Conservation (phyloP, 371 early-diverging fungal genomes). For the Syncephalastrum monosporum region DNA sequence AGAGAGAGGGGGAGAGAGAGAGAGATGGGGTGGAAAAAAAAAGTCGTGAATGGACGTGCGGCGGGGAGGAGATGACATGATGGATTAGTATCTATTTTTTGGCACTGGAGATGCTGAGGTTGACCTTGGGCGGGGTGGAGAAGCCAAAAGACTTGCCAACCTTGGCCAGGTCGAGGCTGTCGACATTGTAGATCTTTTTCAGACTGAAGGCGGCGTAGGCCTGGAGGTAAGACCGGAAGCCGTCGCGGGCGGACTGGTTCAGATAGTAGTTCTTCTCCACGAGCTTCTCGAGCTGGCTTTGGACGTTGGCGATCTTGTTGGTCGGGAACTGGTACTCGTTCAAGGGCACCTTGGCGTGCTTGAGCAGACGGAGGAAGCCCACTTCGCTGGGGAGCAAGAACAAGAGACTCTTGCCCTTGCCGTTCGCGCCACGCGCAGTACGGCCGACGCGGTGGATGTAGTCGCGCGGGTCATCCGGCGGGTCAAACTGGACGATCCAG, state of each 20-base stretch:
- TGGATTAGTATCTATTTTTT: conserved; percentile 2
- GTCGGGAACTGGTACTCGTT: conserved; percentile 98
- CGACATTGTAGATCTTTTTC: conserved; percentile 95
- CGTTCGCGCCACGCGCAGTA: conserved; percentile 92
- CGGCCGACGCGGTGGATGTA: conserved; percentile 98
- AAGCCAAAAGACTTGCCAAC: conserved; percentile 97
- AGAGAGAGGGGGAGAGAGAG: no score
- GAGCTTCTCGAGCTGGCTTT: conserved; percentile 89
- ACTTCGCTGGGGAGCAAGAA: conserved; percentile 89
- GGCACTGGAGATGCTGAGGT: conserved; percentile 64
- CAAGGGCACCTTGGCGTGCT: conserved; percentile 95
- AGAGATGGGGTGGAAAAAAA: no score
- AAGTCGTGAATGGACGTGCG: no score
- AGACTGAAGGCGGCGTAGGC: conserved; percentile 97
- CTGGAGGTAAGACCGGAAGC: conserved; percentile 94
- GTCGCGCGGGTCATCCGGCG: conserved; percentile 89
- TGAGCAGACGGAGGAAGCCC: conserved; percentile 94
- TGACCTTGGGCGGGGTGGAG: conserved; percentile 93
- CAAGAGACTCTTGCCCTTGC: conserved; percentile 78
- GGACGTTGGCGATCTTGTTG: conserved; percentile 94
- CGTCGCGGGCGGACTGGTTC: conserved; percentile 98
- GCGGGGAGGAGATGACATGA: no score
- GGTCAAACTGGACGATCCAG: conserved; percentile 96
- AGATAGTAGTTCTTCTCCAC: conserved; percentile 98
- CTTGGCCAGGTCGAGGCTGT: conserved; percentile 88